Evolutionary conservation across 1,284 basidiomycete genomes (phyloP).

Genomic region (Pterulicium gracile): DNA sequence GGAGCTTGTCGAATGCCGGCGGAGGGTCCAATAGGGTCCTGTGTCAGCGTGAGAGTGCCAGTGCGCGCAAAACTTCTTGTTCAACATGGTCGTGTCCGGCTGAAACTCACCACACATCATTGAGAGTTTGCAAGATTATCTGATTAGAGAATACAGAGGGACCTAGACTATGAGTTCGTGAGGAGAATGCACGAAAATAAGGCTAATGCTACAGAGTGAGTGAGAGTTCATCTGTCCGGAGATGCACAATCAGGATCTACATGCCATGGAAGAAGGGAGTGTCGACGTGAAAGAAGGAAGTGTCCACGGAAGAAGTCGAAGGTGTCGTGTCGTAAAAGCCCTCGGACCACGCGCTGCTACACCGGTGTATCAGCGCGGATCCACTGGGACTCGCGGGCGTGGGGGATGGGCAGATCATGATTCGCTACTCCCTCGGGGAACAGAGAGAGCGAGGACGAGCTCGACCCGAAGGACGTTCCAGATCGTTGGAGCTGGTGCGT

Average conservation of each 20-base stretch:
- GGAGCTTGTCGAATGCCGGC: no score
- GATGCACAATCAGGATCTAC: no score
- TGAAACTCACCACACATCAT: no score
- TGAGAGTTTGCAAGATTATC: background rate
- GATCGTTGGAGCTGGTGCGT: constrained; percentile 18
- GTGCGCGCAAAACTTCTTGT: no score
- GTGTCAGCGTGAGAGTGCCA: no score
- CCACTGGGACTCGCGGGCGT: constrained; percentile 42
- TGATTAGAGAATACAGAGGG: no score
- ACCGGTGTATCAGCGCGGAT: constrained; percentile 32
- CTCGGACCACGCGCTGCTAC: constrained; percentile 13
- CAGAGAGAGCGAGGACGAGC: constrained; percentile 11
- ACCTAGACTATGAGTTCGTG: constrained; percentile 7
- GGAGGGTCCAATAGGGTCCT: no score
- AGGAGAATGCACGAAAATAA: no score
- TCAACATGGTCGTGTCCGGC: no score
- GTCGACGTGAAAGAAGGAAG: no score
- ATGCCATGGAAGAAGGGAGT: no score
- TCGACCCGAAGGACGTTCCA: constrained; percentile 15
- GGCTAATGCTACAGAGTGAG: background rate
- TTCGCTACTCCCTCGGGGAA: constrained; percentile 35
- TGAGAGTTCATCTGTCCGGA: background rate
- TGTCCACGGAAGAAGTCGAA: no score
- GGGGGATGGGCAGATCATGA: constrained; percentile 44
- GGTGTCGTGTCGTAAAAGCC: constrained; percentile 6